phyloP scores from a whole-genome alignment of 148 eudicot genomes.

The Rhododendron vialii region DNA sequence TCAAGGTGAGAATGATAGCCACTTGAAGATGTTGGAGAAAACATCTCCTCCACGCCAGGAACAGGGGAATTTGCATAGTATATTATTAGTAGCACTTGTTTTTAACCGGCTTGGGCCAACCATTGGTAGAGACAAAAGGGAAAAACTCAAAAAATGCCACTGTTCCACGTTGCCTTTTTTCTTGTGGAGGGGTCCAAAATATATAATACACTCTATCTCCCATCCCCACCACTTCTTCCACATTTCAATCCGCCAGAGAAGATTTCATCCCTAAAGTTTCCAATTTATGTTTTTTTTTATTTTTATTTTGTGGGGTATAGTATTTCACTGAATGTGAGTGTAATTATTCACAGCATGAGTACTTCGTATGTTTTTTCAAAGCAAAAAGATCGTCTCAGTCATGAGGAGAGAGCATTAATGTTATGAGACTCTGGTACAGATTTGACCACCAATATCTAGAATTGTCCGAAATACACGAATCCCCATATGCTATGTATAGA shows the following conservation, averaged over 20 bases:
- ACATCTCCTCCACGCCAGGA: constrained; percentile 3
- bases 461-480: no score
- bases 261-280: background rate
- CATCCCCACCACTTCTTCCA: background rate
- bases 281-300: background rate
- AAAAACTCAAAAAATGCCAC: background rate
- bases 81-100: background rate
- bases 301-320: background rate
- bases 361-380: background rate
- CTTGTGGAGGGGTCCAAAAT: background rate
- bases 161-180: background rate
- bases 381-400: background rate
- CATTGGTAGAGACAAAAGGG: background rate
- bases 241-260: background rate
- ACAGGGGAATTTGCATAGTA: background rate
- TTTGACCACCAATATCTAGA: no score
- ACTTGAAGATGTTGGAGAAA: constrained; percentile 1
- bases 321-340: background rate
- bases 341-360: background rate
- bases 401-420: no score
- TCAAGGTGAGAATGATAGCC: constrained; percentile 3
- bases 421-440: no score
- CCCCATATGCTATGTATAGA: background rate
- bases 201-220: background rate
- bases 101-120: background rate